These are phyloP conservation scores for Solanum hybrid DNA, from an alignment of 305 asterid species.

Conservation along the genomic window DNA sequence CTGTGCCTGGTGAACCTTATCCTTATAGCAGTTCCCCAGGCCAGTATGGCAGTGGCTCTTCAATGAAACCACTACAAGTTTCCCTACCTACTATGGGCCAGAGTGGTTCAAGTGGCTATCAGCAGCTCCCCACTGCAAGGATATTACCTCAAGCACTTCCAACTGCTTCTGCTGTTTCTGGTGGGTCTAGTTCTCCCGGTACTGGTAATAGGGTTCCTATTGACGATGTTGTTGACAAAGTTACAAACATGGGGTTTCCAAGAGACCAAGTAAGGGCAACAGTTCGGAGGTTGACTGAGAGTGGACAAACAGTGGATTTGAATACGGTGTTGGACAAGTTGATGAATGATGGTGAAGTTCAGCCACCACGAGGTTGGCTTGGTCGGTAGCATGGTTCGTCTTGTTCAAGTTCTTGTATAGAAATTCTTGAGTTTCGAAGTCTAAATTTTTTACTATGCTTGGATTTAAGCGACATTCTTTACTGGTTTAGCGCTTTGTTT, in stretches of 20 bases:
- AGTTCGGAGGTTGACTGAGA: slow-evolving; percentile 77
- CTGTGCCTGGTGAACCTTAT: slow-evolving; percentile 57
- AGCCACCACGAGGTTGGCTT: slow-evolving; percentile 66
- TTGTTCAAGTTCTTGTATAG: slow-evolving; percentile 30
- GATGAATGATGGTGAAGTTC: slow-evolving; percentile 81
- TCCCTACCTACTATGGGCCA: slow-evolving; percentile 38
- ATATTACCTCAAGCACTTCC: slow-evolving; percentile 89
- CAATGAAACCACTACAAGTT: slow-evolving; percentile 48
- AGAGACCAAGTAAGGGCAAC: slow-evolving; percentile 87
- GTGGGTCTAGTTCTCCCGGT: slow-evolving; percentile 52
- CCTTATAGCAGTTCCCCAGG: slow-evolving; percentile 47
- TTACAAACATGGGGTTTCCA: slow-evolving; percentile 84
- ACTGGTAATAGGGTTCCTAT: slow-evolving; percentile 70
- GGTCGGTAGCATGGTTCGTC: slow-evolving; percentile 34
- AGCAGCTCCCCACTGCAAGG: slow-evolving; percentile 84
- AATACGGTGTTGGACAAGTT: slow-evolving; percentile 87
- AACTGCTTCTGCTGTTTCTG: slow-evolving; percentile 54
- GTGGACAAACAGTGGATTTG: slow-evolving; percentile 84
- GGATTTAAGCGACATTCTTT: neutral
- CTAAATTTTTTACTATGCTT: neutral
- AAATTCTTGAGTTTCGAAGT: slow-evolving; percentile 3
- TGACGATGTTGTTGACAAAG: slow-evolving; percentile 90
- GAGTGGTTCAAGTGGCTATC: slow-evolving; percentile 60
- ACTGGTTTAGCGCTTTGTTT: neutral
- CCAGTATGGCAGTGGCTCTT: slow-evolving; percentile 53